Conservation (phyloP, 2,329 filamentous ascomycete genomes). For the Sporothrix pseudoabietina region DNA sequence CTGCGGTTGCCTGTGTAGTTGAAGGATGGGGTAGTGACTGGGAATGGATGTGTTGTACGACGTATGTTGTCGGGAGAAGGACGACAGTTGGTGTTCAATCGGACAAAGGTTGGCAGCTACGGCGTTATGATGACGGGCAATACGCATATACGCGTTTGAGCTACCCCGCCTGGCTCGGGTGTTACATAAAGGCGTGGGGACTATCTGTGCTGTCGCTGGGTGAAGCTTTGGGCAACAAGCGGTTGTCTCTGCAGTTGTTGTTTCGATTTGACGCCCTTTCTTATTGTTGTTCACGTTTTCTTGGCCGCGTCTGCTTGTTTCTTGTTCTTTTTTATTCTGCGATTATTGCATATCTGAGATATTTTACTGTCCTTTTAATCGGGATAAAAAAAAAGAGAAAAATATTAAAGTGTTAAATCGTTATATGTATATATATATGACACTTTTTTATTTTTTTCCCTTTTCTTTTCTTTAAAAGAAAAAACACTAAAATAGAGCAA, state of each 20-base stretch:
- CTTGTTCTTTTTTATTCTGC: too few relatives aligned
- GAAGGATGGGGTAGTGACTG: not conserved
- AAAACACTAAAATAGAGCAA: not conserved
- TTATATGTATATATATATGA: too few relatives aligned
- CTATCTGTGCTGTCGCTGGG: not conserved
- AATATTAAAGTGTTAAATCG: not conserved
- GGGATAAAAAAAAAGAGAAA: too few relatives aligned
- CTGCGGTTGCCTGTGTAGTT: not conserved
- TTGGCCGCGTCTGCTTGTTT: too few relatives aligned
- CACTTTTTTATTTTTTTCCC: too few relatives aligned
- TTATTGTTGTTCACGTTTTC: not conserved
- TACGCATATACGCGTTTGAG: not conserved
- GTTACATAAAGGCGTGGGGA: not conserved
- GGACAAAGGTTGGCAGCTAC: not conserved
- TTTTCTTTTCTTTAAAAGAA: not conserved
- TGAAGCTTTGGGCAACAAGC: too few relatives aligned
- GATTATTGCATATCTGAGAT: not conserved
- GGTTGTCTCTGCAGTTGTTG: too few relatives aligned
- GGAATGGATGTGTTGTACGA: not conserved
- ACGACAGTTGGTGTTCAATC: not conserved
- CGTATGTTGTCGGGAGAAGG: not conserved
- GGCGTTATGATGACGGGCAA: not conserved
- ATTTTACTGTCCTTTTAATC: too few relatives aligned
- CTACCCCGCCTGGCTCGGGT: constrained; percentile 18
- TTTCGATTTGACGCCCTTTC: not conserved